These are phyloP conservation scores for Backusella tuberculispora DNA, from an alignment of 192 early-diverging fungal species.

Conservation along the genomic window DNA sequence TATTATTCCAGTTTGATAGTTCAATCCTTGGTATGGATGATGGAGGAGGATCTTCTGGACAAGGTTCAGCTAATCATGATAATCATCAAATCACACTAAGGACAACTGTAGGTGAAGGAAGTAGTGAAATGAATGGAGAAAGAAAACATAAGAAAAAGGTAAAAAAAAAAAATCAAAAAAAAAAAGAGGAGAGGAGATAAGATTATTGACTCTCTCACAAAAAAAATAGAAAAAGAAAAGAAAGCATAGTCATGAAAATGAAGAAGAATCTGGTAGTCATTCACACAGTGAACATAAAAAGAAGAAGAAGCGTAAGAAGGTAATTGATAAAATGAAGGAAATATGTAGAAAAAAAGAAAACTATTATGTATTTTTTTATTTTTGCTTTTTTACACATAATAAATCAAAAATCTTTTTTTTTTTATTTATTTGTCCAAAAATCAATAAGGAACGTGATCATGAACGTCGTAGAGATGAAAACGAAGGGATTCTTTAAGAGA, in stretches of 20 bases:
- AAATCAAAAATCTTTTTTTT: neutral
- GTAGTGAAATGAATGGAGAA: constrained; percentile 30
- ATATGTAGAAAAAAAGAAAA: neutral
- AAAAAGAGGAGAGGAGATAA: no score
- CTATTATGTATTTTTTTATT: constrained; percentile 17
- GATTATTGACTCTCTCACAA: neutral
- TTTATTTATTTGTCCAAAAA: neutral
- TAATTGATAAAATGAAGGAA: neutral
- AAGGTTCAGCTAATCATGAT: neutral
- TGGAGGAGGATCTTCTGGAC: neutral
- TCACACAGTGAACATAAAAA: constrained; percentile 40
- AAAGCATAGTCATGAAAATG: constrained; percentile 43
- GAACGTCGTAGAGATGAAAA: constrained; percentile 21
- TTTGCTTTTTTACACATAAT: neutral
- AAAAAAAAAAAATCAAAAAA: neutral
- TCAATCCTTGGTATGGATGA: constrained; percentile 36
- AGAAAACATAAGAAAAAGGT: constrained; percentile 48
- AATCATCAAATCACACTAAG: neutral
- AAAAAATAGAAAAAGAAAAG: constrained; percentile 41
- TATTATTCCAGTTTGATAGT: constrained; percentile 38
- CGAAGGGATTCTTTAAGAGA: constrained; percentile 22
- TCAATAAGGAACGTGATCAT: constrained; percentile 25
- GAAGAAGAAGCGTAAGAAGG: constrained; percentile 50
- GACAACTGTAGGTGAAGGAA: neutral
- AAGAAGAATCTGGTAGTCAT: constrained; percentile 31